Percentiles rank a stretch among this genome's conserved stretches.
These are phyloP conservation scores for Fusarium solani-melongenae DNA, from an alignment of 2,329 filamentous ascomycete genomes.

Conservation along the genomic window DNA sequence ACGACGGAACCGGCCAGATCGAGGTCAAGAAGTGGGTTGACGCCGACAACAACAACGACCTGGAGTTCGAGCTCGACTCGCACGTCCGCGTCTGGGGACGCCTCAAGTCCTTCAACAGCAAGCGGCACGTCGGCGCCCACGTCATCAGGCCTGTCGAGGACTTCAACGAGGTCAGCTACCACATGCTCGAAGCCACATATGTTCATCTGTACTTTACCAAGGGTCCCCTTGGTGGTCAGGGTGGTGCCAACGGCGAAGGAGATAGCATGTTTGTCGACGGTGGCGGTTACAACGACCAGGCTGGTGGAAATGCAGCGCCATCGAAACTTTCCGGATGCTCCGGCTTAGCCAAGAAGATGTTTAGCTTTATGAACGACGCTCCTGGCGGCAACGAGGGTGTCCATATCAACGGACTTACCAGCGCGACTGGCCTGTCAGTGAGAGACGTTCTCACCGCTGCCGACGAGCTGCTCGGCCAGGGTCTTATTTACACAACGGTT, in stretches of 20 bases:
- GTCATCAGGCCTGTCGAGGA: constrained; percentile 83
- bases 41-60: constrained; percentile 63
- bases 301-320: constrained; percentile 49
- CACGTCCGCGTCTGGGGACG: constrained; percentile 90
- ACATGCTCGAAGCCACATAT: constrained; percentile 88
- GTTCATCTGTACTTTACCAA: constrained; percentile 87
- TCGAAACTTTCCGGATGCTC: constrained; percentile 62
- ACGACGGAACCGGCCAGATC: constrained; percentile 92
- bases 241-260: constrained; percentile 53
- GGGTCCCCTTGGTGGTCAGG: constrained; percentile 65
- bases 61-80: constrained; percentile 73
- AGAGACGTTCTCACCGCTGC: constrained; percentile 80
- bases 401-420: constrained; percentile 81
- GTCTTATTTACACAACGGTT: constrained; percentile 88
- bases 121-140: constrained; percentile 83
- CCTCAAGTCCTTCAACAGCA: constrained; percentile 85
- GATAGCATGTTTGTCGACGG: constrained; percentile 69
- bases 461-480: constrained; percentile 80
- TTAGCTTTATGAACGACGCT: constrained; percentile 72
- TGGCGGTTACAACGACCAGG: constrained; percentile 53
- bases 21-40: constrained; percentile 93
- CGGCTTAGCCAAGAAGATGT: constrained; percentile 74
- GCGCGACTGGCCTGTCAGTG: constrained; percentile 71
- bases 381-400: constrained; percentile 84
- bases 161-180: constrained; percentile 93